A percentile compares a stretch with the other conserved stretches of the same genome.
Conservation (phyloP, 2,329 filamentous ascomycete genomes). For the Neofusicoccum cordaticola region DNA sequence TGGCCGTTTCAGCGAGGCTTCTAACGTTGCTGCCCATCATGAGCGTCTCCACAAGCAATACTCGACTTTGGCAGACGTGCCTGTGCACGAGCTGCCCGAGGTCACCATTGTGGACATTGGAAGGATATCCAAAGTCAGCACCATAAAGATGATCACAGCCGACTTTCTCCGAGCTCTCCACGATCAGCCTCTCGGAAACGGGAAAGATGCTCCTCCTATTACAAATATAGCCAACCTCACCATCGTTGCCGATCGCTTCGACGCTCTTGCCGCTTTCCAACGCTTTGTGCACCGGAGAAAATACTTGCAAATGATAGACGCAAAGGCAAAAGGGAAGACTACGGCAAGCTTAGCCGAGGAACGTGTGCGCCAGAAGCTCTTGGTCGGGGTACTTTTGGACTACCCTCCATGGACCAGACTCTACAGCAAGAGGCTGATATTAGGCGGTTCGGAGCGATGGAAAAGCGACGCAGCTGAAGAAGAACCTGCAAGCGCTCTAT, state of each 20-base stretch:
- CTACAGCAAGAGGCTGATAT: constrained; percentile 64
- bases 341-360: constrained; percentile 55
- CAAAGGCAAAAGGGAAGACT: constrained; percentile 43
- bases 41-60: constrained; percentile 49
- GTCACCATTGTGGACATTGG: constrained; percentile 67
- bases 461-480: constrained; percentile 31
- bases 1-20: constrained; percentile 63
- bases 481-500: constrained; percentile 49
- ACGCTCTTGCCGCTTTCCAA: constrained; percentile 57
- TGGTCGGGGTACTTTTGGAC: constrained; percentile 65
- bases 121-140: constrained; percentile 59
- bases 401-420: constrained; percentile 59
- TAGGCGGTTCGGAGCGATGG: constrained; percentile 64
- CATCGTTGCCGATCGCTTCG: constrained; percentile 71
- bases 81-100: constrained; percentile 56
- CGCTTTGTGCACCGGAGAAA: constrained; percentile 51
- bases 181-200: constrained; percentile 43
- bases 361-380: constrained; percentile 64
- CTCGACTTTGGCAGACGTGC: constrained; percentile 50
- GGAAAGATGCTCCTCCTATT: constrained; percentile 48
- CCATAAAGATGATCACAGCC: constrained; percentile 60
- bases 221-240: constrained; percentile 65
- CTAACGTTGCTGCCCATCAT: constrained; percentile 53
- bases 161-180: constrained; percentile 69
- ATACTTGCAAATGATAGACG: constrained; percentile 41